Evolutionary conservation across 306 rosid genomes (phyloP).

Genomic region (Glycyrrhiza uralensis): DNA sequence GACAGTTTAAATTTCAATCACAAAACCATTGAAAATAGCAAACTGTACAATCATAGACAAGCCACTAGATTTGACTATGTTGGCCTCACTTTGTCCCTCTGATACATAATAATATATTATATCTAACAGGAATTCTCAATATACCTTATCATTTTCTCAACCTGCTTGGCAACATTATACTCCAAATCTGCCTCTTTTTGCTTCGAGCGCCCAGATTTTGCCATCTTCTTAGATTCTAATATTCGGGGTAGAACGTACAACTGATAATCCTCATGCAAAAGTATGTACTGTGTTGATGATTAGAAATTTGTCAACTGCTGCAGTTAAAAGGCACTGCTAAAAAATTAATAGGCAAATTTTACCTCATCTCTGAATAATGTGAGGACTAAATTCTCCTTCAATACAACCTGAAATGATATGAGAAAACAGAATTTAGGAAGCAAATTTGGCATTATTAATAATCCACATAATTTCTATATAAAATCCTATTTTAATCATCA

Average conservation of each 20-base stretch:
- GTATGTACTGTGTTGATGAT: slow-evolving; percentile 59
- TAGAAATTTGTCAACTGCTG: slow-evolving; percentile 25
- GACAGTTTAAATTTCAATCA: neutral
- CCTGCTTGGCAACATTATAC: slow-evolving; percentile 97
- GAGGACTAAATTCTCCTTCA: slow-evolving; percentile 90
- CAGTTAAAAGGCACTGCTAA: slow-evolving; percentile 11
- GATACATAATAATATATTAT: neutral
- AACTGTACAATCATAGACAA: slow-evolving; percentile 12
- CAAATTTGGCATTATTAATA: neutral
- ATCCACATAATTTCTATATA: neutral
- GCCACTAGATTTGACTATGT: neutral
- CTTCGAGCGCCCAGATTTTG: slow-evolving; percentile 95
- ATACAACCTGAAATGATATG: slow-evolving; percentile 64
- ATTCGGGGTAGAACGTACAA: slow-evolving; percentile 83
- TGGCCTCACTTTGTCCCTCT: neutral
- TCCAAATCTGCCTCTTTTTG: slow-evolving; percentile 98
- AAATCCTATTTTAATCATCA: neutral
- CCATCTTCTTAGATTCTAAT: slow-evolving; percentile 97
- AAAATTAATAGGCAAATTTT: slow-evolving; percentile 20
- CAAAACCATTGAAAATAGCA: slow-evolving; percentile 12
- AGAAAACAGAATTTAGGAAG: slow-evolving; percentile 26
- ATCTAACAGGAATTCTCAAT: slow-evolving; percentile 11
- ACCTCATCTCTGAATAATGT: slow-evolving; percentile 96
- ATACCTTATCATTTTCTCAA: slow-evolving; percentile 98
- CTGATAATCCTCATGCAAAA: slow-evolving; percentile 93